Evolutionary conservation across 495 filamentous ascomycete species (phyloP).

Genomic region (Cairneyella variabilis): DNA sequence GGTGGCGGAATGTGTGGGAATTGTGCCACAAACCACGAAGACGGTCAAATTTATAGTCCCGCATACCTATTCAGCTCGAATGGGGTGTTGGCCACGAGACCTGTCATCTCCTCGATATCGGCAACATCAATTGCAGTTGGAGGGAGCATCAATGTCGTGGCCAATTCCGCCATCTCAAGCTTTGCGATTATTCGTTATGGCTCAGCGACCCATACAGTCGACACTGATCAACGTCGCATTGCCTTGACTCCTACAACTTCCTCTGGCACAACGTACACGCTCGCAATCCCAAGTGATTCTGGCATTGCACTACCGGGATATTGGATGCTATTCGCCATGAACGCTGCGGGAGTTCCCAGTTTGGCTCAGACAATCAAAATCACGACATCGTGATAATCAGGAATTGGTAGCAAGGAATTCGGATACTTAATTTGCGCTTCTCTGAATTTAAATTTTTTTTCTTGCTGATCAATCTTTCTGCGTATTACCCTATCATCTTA

Average conservation of each 20-base stretch:
- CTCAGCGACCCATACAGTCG: constrained; percentile 51
- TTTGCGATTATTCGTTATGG: constrained; percentile 41
- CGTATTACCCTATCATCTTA: no score
- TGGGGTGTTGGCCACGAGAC: constrained; percentile 39
- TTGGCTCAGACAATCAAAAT: constrained; percentile 22
- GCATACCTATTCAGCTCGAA: constrained; percentile 46
- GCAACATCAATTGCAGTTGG: constrained; percentile 27
- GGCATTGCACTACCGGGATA: constrained; percentile 53
- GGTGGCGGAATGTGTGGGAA: constrained; percentile 53
- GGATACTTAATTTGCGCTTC: no score
- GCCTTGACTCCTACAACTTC: constrained; percentile 26
- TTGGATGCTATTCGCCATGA: constrained; percentile 54
- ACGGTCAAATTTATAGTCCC: constrained; percentile 54
- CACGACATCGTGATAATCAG: background rate
- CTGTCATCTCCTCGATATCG: constrained; percentile 28
- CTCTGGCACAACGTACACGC: constrained; percentile 16
- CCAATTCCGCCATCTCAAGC: constrained; percentile 18
- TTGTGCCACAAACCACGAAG: constrained; percentile 53
- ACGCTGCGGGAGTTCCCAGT: constrained; percentile 45
- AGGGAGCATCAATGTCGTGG: constrained; percentile 31
- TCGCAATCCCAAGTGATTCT: constrained; percentile 41
- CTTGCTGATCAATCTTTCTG: no score
- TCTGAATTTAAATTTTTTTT: no score
- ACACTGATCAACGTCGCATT: constrained; percentile 56
- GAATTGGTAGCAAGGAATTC: no score